phyloP scores from a whole-genome alignment of 140 eudicot genomes.

The Erigeron philadelphicus region DNA sequence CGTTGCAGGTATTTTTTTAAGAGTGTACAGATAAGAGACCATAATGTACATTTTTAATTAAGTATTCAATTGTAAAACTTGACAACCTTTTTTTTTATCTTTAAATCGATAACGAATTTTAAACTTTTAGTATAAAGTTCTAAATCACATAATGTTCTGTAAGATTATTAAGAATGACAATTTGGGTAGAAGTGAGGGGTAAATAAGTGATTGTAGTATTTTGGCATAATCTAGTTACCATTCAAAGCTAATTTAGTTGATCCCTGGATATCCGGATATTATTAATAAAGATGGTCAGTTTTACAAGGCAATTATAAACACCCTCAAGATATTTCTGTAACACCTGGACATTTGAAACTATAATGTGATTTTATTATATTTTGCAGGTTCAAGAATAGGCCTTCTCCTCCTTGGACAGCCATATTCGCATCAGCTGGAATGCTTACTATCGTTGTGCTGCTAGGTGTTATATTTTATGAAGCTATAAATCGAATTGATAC shows the following conservation, averaged over 20 bases:
- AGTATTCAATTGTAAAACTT: too few species aligned
- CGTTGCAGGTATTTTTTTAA: slow-evolving; percentile 69
- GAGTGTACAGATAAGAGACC: background rate
- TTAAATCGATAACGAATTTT: too few species aligned
- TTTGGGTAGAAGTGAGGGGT: too few species aligned
- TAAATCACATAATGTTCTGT: too few species aligned
- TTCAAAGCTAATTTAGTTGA: too few species aligned
- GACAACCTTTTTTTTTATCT: too few species aligned
- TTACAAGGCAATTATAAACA: background rate
- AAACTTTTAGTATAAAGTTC: too few species aligned
- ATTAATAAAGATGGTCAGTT: background rate
- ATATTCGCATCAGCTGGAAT: slow-evolving; percentile 45
- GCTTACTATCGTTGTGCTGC: slow-evolving; percentile 55
- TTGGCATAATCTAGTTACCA: too few species aligned
- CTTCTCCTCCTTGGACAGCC: slow-evolving; percentile 68
- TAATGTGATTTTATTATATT: background rate
- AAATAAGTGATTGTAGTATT: too few species aligned
- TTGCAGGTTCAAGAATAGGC: slow-evolving; percentile 64
- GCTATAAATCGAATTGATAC: slow-evolving; percentile 60
- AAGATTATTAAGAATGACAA: too few species aligned
- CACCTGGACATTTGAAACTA: background rate
- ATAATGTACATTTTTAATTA: too few species aligned
- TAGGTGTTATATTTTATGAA: slow-evolving; percentile 57
- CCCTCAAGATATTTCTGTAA: background rate
- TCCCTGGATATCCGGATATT: too few species aligned